Conservation (phyloP, 306 rosid genomes). For the Hippophae gyantsensis region DNA sequence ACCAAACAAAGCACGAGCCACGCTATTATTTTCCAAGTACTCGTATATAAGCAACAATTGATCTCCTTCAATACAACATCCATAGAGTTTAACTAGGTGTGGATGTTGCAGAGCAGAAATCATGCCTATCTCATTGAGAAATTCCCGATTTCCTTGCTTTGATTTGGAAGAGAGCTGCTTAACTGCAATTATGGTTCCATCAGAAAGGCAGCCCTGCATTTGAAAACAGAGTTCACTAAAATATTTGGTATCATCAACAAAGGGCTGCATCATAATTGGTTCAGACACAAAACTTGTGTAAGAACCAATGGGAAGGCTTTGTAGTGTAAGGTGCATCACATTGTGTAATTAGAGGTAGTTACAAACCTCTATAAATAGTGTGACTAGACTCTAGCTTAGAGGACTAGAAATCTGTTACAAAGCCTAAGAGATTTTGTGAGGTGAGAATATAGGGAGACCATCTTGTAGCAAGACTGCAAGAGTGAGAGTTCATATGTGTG, state of each 20-base stretch:
- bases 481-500: too few relatives aligned
- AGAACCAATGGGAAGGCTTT: not conserved
- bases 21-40: constrained; percentile 27
- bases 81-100: constrained; percentile 32
- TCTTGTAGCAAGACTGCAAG: too few relatives aligned
- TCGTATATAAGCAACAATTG: constrained; percentile 29
- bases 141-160: constrained; percentile 35
- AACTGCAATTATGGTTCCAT: constrained; percentile 23
- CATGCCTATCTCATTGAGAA: constrained; percentile 35
- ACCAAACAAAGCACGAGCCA: constrained; percentile 32
- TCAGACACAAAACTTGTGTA: too few relatives aligned
- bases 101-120: constrained; percentile 37
- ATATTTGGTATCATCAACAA: not conserved
- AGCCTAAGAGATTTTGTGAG: too few relatives aligned
- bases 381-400: too few relatives aligned
- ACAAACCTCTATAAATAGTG: too few relatives aligned
- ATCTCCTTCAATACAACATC: constrained; percentile 35
- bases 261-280: not conserved
- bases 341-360: too few relatives aligned
- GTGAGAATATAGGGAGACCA: too few relatives aligned
- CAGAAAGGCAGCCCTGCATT: constrained; percentile 26
- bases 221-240: not conserved
- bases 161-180: constrained; percentile 34
- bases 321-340: too few relatives aligned
- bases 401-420: too few relatives aligned